phyloP scores from a whole-genome alignment of 192 early-diverging fungal species.

The Piromyces finnis region DNA sequence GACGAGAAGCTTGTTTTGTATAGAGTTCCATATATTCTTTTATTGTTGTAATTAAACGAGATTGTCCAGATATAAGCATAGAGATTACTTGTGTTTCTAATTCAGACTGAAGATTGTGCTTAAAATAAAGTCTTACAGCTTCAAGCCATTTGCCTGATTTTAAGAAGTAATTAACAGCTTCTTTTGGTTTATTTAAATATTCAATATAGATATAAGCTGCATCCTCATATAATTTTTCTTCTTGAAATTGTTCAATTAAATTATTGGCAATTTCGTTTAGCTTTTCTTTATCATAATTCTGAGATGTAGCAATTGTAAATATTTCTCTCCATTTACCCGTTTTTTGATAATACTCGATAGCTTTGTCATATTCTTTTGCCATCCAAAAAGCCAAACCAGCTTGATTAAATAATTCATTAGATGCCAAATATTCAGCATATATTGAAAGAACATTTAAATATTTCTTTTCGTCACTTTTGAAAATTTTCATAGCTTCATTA shows the following conservation, averaged over 20 bases:
- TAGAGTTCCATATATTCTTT: not conserved
- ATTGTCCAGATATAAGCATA: not conserved
- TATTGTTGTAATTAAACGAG: not conserved
- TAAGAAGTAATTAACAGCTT: not conserved
- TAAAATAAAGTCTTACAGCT: not conserved
- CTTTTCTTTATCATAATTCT: constrained; percentile 20
- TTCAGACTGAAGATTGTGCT: not conserved
- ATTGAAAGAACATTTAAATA: constrained; percentile 21
- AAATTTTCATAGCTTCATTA: constrained; percentile 31
- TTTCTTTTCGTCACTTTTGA: constrained; percentile 15
- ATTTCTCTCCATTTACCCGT: constrained; percentile 46
- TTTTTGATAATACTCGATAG: constrained; percentile 32
- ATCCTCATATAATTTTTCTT: not conserved
- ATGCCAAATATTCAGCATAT: constrained; percentile 47
- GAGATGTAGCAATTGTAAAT: constrained; percentile 37
- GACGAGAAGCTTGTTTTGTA: not conserved
- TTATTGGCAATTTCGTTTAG: constrained; percentile 29
- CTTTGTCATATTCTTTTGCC: constrained; percentile 34
- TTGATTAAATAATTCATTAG: constrained; percentile 34
- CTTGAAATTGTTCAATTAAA: constrained; percentile 10
- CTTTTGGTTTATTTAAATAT: not conserved
- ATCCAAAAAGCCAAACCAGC: constrained; percentile 37
- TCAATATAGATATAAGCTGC: not conserved
- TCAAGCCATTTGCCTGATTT: not conserved
- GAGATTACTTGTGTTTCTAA: not conserved